Base-by-base conservation (phyloP, 768 basidiomycete species). In the Termitomyces sp. region DNA sequence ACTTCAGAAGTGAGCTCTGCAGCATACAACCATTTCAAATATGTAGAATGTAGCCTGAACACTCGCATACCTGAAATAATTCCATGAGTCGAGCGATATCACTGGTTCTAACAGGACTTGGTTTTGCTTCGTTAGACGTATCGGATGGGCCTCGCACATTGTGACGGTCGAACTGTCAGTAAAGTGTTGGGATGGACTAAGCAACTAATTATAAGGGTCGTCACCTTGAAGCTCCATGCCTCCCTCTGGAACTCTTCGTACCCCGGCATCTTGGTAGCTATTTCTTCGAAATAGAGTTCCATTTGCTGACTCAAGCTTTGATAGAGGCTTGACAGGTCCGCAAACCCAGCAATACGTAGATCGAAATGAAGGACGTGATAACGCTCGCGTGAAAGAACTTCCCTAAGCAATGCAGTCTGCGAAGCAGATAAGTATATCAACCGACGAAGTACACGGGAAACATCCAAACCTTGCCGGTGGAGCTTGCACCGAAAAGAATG, bases 321-420 rank as follows among this genome's bases (percentile, higher is more conserved):
- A 63, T 93, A 92, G 34, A 93, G 73, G 62, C 90, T 91, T 1
- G 80, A 71, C 11, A 93, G 74, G 64, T 92, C 90, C 2, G 89
- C 88, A 62, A 93, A 93, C 0, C 89, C 90, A 3, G 90, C 81
- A 47, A 92, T 90, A 5, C 90, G 83, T 42, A 93, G 75, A 67
- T 93, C 90, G 60, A 93, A 89, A 64, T 90, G 87, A 46, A 92
- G 77, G 52, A 92, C 88, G 70, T 90, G 88, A 64, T 87, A 93
- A 48, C 73, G 73, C 10, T 83, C 77, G 19, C 75, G 73, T 11
- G 82, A 83, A 24, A 93, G 80, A 26, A 92, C 82, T 69, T 93
- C 87, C 44, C 90, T 80, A 12, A 93, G 74, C 8, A 93, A 78
- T 0, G 87, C 83, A 5, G 91, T 93, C 85, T 90, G 62, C 15